phyloP scores from a whole-genome alignment of 352 stramenopile genomes.

The Pythium phragmiticola region DNA sequence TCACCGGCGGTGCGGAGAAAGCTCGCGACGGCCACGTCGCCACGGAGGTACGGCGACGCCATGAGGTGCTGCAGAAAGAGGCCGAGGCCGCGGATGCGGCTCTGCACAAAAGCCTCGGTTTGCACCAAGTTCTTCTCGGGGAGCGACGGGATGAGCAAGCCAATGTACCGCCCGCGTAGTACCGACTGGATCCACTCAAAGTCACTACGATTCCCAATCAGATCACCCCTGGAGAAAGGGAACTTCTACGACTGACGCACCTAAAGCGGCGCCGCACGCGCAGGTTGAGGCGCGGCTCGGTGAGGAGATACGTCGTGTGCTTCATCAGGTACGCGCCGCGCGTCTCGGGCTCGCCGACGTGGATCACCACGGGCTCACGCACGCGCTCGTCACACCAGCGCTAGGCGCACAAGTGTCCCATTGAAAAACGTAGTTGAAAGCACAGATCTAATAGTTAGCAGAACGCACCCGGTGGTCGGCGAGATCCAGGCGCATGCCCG shows the following conservation, averaged over 20 bases:
- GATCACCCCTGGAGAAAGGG: neutral
- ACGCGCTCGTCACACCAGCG: conserved; percentile 25
- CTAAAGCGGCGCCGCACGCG: conserved; percentile 59
- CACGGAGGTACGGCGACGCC: conserved; percentile 57
- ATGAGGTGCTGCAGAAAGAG: conserved; percentile 61
- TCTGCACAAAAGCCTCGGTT: conserved; percentile 54
- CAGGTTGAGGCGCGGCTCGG: conserved; percentile 28
- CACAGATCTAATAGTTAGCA: neutral
- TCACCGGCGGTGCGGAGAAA: conserved; percentile 53
- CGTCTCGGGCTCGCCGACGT: conserved; percentile 53
- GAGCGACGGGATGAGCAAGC: conserved; percentile 62
- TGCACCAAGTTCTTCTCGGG: conserved; percentile 64
- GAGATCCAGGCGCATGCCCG: conserved; percentile 26
- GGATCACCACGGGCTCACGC: conserved; percentile 11
- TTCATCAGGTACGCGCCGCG: conserved; percentile 67
- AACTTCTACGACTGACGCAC: conserved; percentile 6
- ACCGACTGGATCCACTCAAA: conserved; percentile 74
- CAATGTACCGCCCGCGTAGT: conserved; percentile 56
- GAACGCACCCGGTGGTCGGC: conserved; percentile 22
- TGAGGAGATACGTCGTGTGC: conserved; percentile 69
- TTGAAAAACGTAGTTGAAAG: neutral
- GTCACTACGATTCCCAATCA: conserved; percentile 30
- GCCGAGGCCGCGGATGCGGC: conserved; percentile 53
- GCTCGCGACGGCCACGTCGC: conserved; percentile 45
- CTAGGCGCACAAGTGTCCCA: conserved; percentile 4